Evolutionary conservation across 495 filamentous ascomycete species (phyloP), one percentile per base, ranked within the genome.

Genomic region (Hypoxylon cercidicola): DNA sequence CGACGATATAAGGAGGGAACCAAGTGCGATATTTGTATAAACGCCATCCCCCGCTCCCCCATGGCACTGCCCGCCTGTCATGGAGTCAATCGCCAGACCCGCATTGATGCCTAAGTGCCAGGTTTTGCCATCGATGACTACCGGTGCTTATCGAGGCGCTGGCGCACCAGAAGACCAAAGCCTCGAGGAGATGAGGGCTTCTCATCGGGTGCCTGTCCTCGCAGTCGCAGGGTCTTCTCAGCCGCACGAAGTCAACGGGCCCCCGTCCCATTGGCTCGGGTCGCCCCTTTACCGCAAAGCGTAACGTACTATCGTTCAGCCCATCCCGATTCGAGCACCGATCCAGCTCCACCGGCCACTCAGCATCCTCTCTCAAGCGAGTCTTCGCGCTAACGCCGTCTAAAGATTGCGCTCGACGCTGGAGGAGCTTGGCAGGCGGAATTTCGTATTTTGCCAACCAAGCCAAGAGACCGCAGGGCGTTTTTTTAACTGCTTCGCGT

Each of bases 341-440:
- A 8, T 40, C 34, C 21, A 56, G 49, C 49, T 34, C 41, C 39
- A 20, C 46, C 39, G 46, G 55, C 64, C 63, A 70, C 68, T 63
- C 18, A 21, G 37, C 52, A n/a, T 5, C 2, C 40, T 16, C 30
- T 0, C 21, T 32, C 35, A 64, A 67, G 62, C 62, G 63, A 66
- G 40, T 16, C 34, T 8, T 15, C 23, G 19, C 53, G 20, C 59
- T 70, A 68, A 8, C n/a, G 20, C n/a, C 8, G 8, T 32, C 19
- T 35, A 60, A 63, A n/a, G 30, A 20, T 49, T 53, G 30, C 62
- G 30, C 48, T 46, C 34, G 23, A 44, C 49, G 11, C 3, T 18
- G 12, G 37, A 28, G 64, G 59, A 34, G 8, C 61, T 68, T 61
- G 64, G 64, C 68, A 59, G 56, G 65, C 60, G 13, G 49, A 68